Evolutionary conservation across 2,329 filamentous ascomycete genomes (phyloP).

Genomic region (Penicillium sp.): DNA sequence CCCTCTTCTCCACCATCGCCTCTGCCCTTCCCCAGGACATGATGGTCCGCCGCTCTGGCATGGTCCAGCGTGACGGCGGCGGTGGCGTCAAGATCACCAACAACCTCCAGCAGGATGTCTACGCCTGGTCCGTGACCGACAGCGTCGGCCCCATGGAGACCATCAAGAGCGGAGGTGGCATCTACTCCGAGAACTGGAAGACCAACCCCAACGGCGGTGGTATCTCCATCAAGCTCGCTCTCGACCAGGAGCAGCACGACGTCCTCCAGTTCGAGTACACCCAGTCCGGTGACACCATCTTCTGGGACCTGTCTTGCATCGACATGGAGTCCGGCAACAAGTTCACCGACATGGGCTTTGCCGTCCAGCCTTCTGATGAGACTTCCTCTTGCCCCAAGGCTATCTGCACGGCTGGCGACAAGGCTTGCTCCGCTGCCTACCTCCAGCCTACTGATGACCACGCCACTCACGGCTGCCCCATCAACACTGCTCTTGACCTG

Average conservation of each 20-base stretch:
- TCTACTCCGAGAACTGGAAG: conserved; percentile 37
- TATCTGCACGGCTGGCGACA: conserved; percentile 38
- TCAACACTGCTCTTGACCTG: conserved; percentile 35
- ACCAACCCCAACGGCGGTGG: conserved; percentile 42
- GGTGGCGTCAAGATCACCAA: conserved; percentile 42
- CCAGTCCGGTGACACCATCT: conserved; percentile 32
- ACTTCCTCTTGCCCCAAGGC: conserved; percentile 34
- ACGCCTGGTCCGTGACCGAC: conserved; percentile 44
- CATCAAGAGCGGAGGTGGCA: conserved; percentile 35
- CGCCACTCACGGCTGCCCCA: conserved; percentile 44
- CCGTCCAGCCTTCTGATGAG: conserved; percentile 31
- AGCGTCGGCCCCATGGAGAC: conserved; percentile 37
- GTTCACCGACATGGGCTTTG: conserved; percentile 39
- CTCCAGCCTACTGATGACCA: conserved; percentile 42
- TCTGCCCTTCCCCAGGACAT: conserved; percentile 32
- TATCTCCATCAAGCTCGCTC: conserved; percentile 45
- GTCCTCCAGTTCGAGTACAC: conserved; percentile 49
- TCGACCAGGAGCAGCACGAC: conserved; percentile 30
- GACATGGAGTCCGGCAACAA: conserved; percentile 33
- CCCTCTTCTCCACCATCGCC: conserved; percentile 33
- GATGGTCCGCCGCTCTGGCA: conserved; percentile 26
- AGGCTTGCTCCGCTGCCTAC: conserved; percentile 40
- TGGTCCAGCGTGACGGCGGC: conserved; percentile 16
- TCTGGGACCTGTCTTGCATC: conserved; percentile 45
- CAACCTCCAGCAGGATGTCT: conserved; percentile 39